Conservation (phyloP, 1,284 basidiomycete species). For the Porogramme epimiltina region DNA sequence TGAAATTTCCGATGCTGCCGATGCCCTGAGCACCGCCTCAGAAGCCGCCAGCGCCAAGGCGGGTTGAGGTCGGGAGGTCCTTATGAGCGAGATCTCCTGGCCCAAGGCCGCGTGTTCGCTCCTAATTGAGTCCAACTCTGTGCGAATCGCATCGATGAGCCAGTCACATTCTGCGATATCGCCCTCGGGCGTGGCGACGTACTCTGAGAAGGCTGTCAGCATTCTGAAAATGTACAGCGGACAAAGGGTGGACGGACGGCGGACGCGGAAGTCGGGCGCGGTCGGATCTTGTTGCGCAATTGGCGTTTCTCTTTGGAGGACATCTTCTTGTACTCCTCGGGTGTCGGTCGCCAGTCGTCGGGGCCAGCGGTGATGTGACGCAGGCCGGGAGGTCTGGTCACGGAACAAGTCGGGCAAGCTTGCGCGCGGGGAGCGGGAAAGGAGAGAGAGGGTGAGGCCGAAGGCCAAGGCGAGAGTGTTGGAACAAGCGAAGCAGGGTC, state of each 20-base stretch:
- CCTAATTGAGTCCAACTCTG: conserved; percentile 79
- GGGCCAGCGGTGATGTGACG: too few relatives aligned
- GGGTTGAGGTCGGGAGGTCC: conserved; percentile 72
- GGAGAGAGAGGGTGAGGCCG: too few relatives aligned
- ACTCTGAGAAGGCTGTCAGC: conserved; percentile 53
- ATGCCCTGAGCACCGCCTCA: conserved; percentile 67
- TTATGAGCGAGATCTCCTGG: conserved; percentile 84
- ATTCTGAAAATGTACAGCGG: not conserved
- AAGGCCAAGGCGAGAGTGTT: too few relatives aligned
- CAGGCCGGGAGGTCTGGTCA: too few relatives aligned
- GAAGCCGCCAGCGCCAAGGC: conserved; percentile 54
- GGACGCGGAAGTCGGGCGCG: conserved; percentile 91
- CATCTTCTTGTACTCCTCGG: conserved; percentile 96
- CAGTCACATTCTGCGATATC: conserved; percentile 93
- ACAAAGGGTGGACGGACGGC: conserved; percentile 46
- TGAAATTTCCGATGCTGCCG: conserved; percentile 65
- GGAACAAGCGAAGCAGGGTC: too few relatives aligned
- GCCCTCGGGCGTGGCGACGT: conserved; percentile 90
- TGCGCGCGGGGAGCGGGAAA: too few relatives aligned
- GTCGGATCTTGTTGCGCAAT: conserved; percentile 95
- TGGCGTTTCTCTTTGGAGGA: conserved; percentile 96
- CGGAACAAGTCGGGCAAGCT: too few relatives aligned
- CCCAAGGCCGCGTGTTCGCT: conserved; percentile 86
- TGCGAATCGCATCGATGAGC: conserved; percentile 86
- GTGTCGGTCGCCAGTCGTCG: conserved; percentile 81